Conservation (phyloP, 2,329 filamentous ascomycete genomes). For the Cladosporium colombiae region DNA sequence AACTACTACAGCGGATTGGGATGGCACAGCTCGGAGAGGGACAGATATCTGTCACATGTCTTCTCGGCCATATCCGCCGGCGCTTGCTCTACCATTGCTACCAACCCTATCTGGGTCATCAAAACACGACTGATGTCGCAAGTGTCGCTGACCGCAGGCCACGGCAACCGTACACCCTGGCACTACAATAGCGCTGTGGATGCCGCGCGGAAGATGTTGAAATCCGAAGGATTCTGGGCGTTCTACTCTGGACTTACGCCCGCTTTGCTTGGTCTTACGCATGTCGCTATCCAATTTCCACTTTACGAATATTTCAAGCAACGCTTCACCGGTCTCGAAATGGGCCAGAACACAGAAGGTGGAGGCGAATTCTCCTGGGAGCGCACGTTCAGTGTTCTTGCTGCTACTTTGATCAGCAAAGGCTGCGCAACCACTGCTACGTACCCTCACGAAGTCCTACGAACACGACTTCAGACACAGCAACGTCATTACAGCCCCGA, state of each 20-base stretch:
- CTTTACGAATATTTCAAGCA: conserved; percentile 93
- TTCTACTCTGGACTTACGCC: conserved; percentile 96
- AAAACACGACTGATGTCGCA: conserved; percentile 98
- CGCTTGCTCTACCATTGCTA: conserved; percentile 87
- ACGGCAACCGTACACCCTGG: conserved; percentile 70
- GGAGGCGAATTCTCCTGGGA: conserved; percentile 50
- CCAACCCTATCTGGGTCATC: conserved; percentile 99
- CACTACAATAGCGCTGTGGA: conserved; percentile 89
- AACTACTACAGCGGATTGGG: conserved; percentile 64
- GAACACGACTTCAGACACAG: conserved; percentile 91
- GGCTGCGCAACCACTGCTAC: conserved; percentile 91
- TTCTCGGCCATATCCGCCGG: conserved; percentile 90
- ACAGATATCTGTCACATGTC: conserved; percentile 75
- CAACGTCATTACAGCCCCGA: conserved; percentile 62
- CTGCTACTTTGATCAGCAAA: conserved; percentile 90
- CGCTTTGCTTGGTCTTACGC: conserved; percentile 84
- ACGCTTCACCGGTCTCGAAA: conserved; percentile 83
- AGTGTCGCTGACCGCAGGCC: conserved; percentile 60
- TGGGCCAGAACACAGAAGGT: conserved; percentile 66
- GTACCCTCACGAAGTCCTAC: conserved; percentile 94
- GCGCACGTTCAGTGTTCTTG: conserved; percentile 81
- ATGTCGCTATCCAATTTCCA: conserved; percentile 96
- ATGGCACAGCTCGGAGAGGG: conserved; percentile 46
- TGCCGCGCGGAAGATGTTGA: conserved; percentile 94
- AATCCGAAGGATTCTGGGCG: conserved; percentile 78